Conservation (phyloP, 148 eudicot species). For the Rhododendron griersonianum region DNA sequence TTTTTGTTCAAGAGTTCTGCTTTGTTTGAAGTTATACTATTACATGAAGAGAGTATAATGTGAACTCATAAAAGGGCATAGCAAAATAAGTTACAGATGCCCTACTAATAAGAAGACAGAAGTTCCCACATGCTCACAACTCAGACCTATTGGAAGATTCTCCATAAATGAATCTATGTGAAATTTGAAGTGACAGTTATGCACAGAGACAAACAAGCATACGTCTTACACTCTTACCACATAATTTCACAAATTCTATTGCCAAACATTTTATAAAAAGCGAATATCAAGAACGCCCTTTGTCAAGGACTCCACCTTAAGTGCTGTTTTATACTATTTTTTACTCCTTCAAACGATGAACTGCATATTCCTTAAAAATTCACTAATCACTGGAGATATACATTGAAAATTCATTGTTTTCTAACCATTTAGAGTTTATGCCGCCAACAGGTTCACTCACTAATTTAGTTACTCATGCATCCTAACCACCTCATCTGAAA, state of each 20-base stretch:
- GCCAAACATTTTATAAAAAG: not conserved
- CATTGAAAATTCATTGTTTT: not conserved
- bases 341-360: not conserved
- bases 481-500: not conserved
- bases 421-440: not conserved
- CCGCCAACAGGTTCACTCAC: not conserved
- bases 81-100: not conserved
- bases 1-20: not conserved
- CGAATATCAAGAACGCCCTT: not conserved
- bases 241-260: not conserved
- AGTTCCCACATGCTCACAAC: not conserved
- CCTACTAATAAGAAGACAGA: not conserved
- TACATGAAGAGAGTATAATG: not conserved
- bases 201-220: not conserved
- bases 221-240: not conserved
- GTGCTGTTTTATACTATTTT: not conserved
- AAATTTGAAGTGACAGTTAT: not conserved
- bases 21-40: not conserved
- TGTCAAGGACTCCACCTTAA: not conserved
- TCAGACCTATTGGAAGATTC: constrained; percentile 4
- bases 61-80: not conserved
- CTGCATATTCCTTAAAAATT: not conserved
- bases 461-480: not conserved
- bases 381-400: not conserved
- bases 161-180: not conserved